Conservation (phyloP, 148 eudicot genomes). For the Diospyros lotus region DNA sequence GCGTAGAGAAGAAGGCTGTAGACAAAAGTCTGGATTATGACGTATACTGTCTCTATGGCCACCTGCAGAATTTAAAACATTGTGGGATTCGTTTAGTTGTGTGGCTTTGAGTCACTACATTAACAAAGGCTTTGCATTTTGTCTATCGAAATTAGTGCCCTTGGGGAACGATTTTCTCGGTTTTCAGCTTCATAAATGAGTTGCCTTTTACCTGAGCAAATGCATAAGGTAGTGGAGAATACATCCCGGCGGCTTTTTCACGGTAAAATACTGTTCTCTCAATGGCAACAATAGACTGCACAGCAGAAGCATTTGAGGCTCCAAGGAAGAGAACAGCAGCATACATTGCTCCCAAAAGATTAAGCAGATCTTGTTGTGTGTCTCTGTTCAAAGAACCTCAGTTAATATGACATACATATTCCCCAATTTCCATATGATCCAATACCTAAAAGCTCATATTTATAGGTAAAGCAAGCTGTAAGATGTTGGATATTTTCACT, state of each 20-base stretch:
- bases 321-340: conserved; percentile 68
- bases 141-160: background rate
- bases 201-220: conserved; percentile 55
- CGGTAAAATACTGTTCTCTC: conserved; percentile 86
- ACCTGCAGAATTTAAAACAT: conserved; percentile 34
- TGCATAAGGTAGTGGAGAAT: conserved; percentile 73
- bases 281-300: conserved; percentile 65
- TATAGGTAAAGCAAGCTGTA: too few relatives aligned
- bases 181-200: background rate
- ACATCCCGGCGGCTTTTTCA: conserved; percentile 93
- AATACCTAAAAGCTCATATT: too few relatives aligned
- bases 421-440: background rate
- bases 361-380: conserved; percentile 19
- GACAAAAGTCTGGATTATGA: conserved; percentile 34
- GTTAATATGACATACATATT: background rate
- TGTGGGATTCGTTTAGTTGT: background rate
- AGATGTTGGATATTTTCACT: too few relatives aligned
- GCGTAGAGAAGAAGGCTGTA: conserved; percentile 51
- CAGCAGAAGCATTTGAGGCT: conserved; percentile 68
- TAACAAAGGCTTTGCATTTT: background rate
- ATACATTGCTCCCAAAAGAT: conserved; percentile 65
- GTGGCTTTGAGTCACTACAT: background rate
- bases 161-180: too few relatives aligned
- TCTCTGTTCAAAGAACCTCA: conserved; percentile 1
- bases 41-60: conserved; percentile 51